Conservation (phyloP, 257 asterid genomes). For the Gynochthodes officinalis region DNA sequence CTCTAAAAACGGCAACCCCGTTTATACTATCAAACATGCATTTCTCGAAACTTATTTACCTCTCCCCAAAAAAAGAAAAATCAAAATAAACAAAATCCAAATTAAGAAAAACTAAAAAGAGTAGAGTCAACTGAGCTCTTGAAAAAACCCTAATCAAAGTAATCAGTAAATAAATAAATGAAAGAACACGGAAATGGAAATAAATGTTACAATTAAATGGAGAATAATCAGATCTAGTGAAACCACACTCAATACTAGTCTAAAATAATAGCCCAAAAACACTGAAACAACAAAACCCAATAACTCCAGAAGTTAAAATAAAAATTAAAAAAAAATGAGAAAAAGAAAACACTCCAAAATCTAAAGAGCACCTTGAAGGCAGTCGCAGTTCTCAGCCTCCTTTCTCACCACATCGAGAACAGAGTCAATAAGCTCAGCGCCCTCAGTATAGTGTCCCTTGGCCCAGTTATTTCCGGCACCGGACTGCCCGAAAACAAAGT, state of each 20-base stretch:
- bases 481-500: slow-evolving; percentile 74
- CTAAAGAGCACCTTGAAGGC: slow-evolving; percentile 48
- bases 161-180: background rate
- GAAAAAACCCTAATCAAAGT: no score
- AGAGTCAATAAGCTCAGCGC: slow-evolving; percentile 76
- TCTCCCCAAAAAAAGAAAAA: no score
- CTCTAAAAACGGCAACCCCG: no score
- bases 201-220: background rate
- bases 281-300: background rate
- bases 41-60: no score
- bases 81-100: no score
- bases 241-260: background rate
- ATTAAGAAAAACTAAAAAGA: no score
- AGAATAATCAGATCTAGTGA: slow-evolving; percentile 23
- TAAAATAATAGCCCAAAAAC: background rate
- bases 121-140: no score
- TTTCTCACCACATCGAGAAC: slow-evolving; percentile 76
- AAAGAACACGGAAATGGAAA: background rate
- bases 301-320: no score
- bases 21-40: no score
- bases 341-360: background rate
- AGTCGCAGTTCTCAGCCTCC: slow-evolving; percentile 79
- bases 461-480: slow-evolving; percentile 83
- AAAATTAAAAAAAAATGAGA: no score
- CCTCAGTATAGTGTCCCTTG: slow-evolving; percentile 75